Evolutionary conservation across 148 eudicot genomes (phyloP).

Genomic region (Fagopyrum esculentum): DNA sequence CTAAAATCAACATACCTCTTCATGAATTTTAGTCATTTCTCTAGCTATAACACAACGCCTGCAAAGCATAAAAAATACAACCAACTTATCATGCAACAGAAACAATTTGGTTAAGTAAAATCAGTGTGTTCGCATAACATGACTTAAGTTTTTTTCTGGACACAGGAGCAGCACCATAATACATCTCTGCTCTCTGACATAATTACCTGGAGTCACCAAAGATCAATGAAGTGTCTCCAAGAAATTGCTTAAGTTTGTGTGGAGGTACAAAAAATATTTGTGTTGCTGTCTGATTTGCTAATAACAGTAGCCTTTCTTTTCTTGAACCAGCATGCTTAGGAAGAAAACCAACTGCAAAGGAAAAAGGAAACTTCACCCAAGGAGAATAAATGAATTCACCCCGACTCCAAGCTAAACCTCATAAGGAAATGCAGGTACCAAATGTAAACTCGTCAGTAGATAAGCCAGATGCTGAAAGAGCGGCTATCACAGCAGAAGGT

Average conservation of each 20-base stretch:
- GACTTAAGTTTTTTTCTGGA: not conserved
- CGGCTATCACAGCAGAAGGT: conserved; percentile 79
- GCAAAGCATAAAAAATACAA: conserved; percentile 22
- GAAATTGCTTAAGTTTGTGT: conserved; percentile 73
- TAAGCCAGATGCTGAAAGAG: conserved; percentile 92
- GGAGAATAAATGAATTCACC: not conserved
- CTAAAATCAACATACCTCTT: conserved; percentile 54
- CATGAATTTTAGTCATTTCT: conserved; percentile 93
- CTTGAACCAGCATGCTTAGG: conserved; percentile 72
- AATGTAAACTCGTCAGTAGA: conserved; percentile 83
- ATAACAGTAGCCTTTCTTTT: conserved; percentile 58
- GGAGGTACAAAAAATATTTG: conserved; percentile 97
- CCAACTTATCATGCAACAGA: not conserved
- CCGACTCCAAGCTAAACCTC: not conserved
- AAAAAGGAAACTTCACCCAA: conserved; percentile 10
- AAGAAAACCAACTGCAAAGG: conserved; percentile 80
- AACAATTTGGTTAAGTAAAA: not conserved
- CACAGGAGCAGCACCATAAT: not conserved
- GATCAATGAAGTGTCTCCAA: conserved; percentile 61
- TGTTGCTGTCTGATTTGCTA: conserved; percentile 60
- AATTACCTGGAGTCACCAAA: conserved; percentile 65
- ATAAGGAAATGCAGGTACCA: conserved; percentile 34
- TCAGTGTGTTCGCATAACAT: not conserved
- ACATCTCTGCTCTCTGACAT: not conserved
- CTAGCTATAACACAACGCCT: conserved; percentile 95